Conservation (phyloP, 2,329 filamentous ascomycete genomes). For the Beauveria scarabaeidicola region DNA sequence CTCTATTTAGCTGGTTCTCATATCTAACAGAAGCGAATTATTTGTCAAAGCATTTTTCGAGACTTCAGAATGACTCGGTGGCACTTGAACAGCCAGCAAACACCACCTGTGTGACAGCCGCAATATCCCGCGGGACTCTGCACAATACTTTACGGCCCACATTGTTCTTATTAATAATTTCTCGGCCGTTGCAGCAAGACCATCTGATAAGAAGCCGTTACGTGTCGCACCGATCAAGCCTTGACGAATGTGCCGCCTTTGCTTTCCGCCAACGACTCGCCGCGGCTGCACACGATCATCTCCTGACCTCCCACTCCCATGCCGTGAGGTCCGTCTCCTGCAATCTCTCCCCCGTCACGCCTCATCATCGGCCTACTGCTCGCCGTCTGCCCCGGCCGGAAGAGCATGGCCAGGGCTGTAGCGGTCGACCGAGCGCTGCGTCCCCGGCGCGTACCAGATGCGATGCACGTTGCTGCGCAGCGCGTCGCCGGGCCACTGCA, state of each 20-base stretch:
- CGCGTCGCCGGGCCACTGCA: conserved; percentile 18
- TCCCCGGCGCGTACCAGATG: conserved; percentile 12
- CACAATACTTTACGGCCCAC: neutral
- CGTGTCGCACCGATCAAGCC: neutral
- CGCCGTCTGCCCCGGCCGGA: neutral
- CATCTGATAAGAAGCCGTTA: neutral
- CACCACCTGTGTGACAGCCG: too few species aligned
- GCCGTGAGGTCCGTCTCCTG: neutral
- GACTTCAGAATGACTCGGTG: too few species aligned
- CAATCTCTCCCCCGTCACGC: neutral
- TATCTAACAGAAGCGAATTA: too few species aligned
- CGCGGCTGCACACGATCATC: neutral
- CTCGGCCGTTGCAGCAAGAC: neutral
- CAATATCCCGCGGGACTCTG: too few species aligned
- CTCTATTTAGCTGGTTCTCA: too few species aligned
- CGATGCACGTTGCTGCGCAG: conserved; percentile 21
- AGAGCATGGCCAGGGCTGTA: neutral
- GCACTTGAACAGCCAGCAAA: too few species aligned
- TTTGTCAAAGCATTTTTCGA: too few species aligned
- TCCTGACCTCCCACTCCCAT: neutral
- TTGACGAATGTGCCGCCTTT: neutral
- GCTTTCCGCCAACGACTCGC: neutral
- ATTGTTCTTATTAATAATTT: neutral
- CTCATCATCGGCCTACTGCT: neutral
- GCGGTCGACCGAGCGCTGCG: neutral